Conservation (phyloP, 139 green algal species). For the Mychonastes homosphaera region DNA sequence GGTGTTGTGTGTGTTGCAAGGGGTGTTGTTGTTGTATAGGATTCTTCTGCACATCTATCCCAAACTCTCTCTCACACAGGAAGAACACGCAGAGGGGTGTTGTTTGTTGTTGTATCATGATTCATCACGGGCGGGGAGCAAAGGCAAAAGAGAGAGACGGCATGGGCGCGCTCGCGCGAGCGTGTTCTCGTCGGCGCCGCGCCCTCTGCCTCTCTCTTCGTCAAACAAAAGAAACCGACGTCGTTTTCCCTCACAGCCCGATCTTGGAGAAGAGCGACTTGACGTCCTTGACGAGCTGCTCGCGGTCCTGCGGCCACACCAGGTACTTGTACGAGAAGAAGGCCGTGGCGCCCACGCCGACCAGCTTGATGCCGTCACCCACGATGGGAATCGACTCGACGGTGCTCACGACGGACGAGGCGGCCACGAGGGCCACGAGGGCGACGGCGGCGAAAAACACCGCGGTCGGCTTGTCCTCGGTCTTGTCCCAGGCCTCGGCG, state of each 20-base stretch:
- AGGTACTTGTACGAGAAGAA: conserved; percentile 40
- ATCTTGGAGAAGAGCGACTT: conserved; percentile 17
- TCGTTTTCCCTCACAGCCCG: not conserved
- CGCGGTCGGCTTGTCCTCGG: conserved; percentile 29
- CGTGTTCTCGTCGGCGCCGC: no score
- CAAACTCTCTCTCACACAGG: conserved; percentile 2
- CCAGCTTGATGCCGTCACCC: conserved; percentile 30
- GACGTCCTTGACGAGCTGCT: conserved; percentile 19
- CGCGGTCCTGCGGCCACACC: no score
- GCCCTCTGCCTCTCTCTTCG: no score
- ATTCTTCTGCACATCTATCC: not conserved
- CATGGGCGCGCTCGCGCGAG: no score
- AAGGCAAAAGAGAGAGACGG: no score
- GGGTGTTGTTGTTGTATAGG: no score
- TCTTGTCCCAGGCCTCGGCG: conserved; percentile 34
- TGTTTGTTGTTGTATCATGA: no score
- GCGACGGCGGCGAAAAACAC: conserved; percentile 9
- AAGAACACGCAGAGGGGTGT: no score
- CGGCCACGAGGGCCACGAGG: conserved; percentile 6
- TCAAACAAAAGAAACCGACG: no score
- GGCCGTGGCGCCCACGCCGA: conserved; percentile 35
- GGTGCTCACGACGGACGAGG: not conserved
- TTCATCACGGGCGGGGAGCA: no score
- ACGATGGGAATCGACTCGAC: conserved; percentile 24
- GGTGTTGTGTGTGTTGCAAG: no score